phyloP scores from a whole-genome alignment of 148 eudicot genomes.

The Rhododendron henanense region DNA sequence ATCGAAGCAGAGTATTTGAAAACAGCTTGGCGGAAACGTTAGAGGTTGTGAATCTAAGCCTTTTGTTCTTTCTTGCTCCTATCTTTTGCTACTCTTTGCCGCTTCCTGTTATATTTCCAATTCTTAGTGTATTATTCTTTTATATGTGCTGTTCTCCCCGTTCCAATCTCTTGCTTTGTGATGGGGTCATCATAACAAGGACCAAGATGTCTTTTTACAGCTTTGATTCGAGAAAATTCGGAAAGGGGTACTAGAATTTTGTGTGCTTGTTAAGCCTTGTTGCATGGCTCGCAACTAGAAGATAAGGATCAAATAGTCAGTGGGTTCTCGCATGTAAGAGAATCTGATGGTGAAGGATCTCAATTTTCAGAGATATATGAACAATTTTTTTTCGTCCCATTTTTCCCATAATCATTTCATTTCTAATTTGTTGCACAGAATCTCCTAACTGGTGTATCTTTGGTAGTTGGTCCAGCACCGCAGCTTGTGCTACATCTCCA shows the following conservation, averaged over 20 bases:
- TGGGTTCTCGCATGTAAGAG: conserved; percentile 1
- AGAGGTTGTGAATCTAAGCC: conserved; percentile 45
- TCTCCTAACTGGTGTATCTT: conserved; percentile 8
- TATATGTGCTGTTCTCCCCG: not conserved
- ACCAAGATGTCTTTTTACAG: not conserved
- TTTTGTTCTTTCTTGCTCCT: not conserved
- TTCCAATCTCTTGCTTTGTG: conserved; percentile 2
- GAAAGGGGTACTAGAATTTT: not conserved
- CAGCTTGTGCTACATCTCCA: conserved; percentile 18
- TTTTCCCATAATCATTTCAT: conserved; percentile 13
- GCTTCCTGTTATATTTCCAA: not conserved
- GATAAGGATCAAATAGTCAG: not conserved
- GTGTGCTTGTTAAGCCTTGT: not conserved
- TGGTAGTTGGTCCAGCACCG: conserved; percentile 16
- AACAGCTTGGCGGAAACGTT: conserved; percentile 46
- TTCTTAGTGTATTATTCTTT: not conserved
- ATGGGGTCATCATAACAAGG: conserved; percentile 16
- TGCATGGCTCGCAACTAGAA: not conserved
- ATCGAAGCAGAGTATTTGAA: conserved; percentile 39
- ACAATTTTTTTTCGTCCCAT: not conserved
- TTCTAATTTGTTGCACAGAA: conserved; percentile 23
- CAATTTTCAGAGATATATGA: not conserved
- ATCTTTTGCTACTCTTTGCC: not conserved
- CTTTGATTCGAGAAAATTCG: not conserved
- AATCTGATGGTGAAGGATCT: not conserved